Evolutionary conservation across 1,284 basidiomycete genomes (phyloP).

Genomic region (Irpex sp.): DNA sequence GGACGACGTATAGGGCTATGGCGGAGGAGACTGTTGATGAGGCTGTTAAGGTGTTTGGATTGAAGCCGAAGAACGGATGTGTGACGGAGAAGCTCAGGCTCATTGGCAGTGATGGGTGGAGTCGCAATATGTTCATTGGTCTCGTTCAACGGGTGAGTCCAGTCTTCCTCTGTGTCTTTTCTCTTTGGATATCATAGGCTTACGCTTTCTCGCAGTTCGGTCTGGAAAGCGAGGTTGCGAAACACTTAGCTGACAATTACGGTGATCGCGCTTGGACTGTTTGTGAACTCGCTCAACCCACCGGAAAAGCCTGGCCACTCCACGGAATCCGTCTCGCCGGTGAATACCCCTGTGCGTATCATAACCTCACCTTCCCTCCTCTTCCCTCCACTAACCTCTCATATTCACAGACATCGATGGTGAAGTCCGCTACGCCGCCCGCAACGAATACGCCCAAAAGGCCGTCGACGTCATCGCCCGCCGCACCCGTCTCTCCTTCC

Average conservation of each 20-base stretch:
- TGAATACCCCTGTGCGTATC: constrained; percentile 73
- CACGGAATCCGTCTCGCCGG: constrained; percentile 78
- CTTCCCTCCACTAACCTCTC: neutral
- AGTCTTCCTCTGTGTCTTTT: neutral
- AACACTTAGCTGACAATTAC: constrained; percentile 91
- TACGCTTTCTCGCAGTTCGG: constrained; percentile 56
- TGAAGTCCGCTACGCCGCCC: constrained; percentile 88
- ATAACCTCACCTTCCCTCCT: neutral
- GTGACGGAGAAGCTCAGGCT: constrained; percentile 82
- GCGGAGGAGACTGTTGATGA: constrained; percentile 93
- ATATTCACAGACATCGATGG: constrained; percentile 74
- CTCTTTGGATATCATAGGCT: neutral
- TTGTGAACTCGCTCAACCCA: constrained; percentile 76
- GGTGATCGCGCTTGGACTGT: constrained; percentile 97
- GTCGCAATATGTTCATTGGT: constrained; percentile 95
- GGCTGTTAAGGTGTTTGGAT: constrained; percentile 79
- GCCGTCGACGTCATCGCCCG: constrained; percentile 92
- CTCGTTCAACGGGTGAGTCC: constrained; percentile 79
- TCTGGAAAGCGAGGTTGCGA: constrained; percentile 88
- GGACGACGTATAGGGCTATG: constrained; percentile 98
- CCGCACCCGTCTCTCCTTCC: constrained; percentile 88
- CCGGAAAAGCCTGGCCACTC: constrained; percentile 80
- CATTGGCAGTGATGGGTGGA: constrained; percentile 95
- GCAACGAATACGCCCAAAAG: constrained; percentile 89
- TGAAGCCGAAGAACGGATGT: constrained; percentile 59